These are phyloP conservation scores for Irpex sp. DNA, from an alignment of 1,284 basidiomycete species.

Conservation along the genomic window DNA sequence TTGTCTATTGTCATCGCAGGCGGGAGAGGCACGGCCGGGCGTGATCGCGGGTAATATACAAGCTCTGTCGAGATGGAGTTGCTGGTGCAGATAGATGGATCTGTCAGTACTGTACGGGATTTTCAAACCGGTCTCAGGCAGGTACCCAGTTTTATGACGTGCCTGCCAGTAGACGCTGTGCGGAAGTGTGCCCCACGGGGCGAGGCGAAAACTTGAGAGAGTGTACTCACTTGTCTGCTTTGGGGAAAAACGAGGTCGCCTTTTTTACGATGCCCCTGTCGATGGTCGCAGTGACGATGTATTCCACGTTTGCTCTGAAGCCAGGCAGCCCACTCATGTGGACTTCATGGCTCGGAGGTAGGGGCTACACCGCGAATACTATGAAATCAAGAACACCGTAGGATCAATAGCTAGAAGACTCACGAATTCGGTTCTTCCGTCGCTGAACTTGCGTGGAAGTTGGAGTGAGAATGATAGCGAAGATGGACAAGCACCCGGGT, in stretches of 20 bases:
- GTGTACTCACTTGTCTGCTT: conserved; percentile 21
- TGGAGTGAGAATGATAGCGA: conserved; percentile 49
- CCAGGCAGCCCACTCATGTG: conserved; percentile 68
- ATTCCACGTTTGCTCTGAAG: conserved; percentile 38
- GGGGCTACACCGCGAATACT: conserved; percentile 26
- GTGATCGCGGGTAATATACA: conserved; percentile 61
- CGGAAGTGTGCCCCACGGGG: no score
- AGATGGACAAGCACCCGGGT: conserved; percentile 43
- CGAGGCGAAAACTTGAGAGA: background rate
- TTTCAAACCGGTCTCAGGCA: no score
- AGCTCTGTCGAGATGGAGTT: conserved; percentile 57
- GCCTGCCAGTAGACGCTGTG: no score
- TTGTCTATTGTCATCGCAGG: conserved; percentile 31
- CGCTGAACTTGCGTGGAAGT: conserved; percentile 55
- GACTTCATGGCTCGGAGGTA: conserved; percentile 64
- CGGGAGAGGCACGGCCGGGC: conserved; percentile 55
- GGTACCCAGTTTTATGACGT: no score
- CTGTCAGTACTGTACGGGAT: no score
- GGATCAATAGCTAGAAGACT: conserved; percentile 21
- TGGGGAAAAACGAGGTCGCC: conserved; percentile 19
- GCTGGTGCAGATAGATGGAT: background rate
- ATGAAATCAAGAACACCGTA: background rate
- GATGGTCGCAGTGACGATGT: conserved; percentile 24
- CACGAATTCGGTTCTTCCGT: conserved; percentile 56
- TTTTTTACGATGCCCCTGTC: conserved; percentile 18